Base-by-base conservation (phyloP, 1,284 basidiomycete species). In the Cryptococcus sp. region DNA sequence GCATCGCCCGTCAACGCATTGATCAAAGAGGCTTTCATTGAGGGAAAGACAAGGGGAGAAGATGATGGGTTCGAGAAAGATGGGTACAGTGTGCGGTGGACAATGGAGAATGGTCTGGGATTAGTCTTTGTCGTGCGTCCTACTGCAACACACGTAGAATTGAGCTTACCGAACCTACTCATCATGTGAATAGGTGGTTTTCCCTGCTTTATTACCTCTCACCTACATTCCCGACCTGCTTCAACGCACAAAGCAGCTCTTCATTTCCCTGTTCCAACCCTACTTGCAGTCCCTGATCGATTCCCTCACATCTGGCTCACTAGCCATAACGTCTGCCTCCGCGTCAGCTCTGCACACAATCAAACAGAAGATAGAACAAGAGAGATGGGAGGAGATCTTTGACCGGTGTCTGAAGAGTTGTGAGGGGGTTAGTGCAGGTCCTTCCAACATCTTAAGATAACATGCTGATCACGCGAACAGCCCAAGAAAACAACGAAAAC, bases 161-260 rank as follows among this genome's bases (percentile, higher is more conserved):
- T 19, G 19, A 13, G 38, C 41, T 19, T 26, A 37, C 13, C 22
- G 16, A 16, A 29, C 47, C 16, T 17, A 19, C 5, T 49, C 19
- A 16, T 19, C 22, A 41, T 29, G 17, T 11, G 50, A 54, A 16
- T 67, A 94, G 91, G 91, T 95, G 53, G 92, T 94, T 50, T 97
- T 97, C 80, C 95, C 98, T 72, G 89, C 95, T 46, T 93, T 99
- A 60, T 83, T 99, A 16, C 94, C 96, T 64, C 83, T 99, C 23
- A 88, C 91, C 10, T 99, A 99, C 74, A 88, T 98, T 56, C 91
- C 95, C 0, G 88, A 93, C 47, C 86, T 99, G 6, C 83, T 96
- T 17, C 80, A 81, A 23, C 85, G 89, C 5, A 82, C 93, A 69
- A 93, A 92, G 73, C 81, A 86, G 0, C 82, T 94, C 29, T 96